Evolutionary conservation across 441 rosid genomes (phyloP).

Genomic region (Gossypium schwendimanii): DNA sequence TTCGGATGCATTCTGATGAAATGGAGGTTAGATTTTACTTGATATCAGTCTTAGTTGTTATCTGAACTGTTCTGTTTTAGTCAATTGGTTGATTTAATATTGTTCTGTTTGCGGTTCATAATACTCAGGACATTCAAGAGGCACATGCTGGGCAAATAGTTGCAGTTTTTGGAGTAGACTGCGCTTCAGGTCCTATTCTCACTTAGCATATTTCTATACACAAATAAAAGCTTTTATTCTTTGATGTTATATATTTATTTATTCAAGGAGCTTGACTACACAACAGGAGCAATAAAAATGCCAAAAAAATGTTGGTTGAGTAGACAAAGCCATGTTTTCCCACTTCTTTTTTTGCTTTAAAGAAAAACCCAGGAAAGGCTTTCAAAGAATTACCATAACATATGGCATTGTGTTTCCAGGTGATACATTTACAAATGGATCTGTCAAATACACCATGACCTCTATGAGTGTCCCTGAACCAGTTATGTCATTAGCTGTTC

Average conservation of each 20-base stretch:
- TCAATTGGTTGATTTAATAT: neutral
- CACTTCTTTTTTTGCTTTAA: neutral
- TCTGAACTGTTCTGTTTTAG: neutral
- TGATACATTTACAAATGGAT: conserved; percentile 91
- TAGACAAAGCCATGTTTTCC: neutral
- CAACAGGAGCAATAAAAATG: neutral
- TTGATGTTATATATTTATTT: neutral
- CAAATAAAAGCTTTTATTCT: neutral
- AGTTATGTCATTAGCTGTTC: conserved; percentile 95
- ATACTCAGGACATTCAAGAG: conserved; percentile 83
- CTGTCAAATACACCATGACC: conserved; percentile 93
- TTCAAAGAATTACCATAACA: neutral
- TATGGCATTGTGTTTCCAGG: conserved; percentile 37
- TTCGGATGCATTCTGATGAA: conserved; percentile 93
- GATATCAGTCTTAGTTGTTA: neutral
- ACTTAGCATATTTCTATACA: neutral
- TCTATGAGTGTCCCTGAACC: conserved; percentile 99
- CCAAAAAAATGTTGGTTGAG: neutral
- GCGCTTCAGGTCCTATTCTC: conserved; percentile 74
- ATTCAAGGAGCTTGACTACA: neutral
- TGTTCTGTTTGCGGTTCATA: conserved; percentile 11
- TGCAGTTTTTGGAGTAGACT: conserved; percentile 96
- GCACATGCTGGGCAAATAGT: conserved; percentile 98
- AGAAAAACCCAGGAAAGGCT: neutral
- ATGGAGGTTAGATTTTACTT: conserved; percentile 62